Percentiles rank a stretch among this genome's conserved stretches.
Conservation (phyloP, 140 eudicot genomes). For the Cichorium intybus region DNA sequence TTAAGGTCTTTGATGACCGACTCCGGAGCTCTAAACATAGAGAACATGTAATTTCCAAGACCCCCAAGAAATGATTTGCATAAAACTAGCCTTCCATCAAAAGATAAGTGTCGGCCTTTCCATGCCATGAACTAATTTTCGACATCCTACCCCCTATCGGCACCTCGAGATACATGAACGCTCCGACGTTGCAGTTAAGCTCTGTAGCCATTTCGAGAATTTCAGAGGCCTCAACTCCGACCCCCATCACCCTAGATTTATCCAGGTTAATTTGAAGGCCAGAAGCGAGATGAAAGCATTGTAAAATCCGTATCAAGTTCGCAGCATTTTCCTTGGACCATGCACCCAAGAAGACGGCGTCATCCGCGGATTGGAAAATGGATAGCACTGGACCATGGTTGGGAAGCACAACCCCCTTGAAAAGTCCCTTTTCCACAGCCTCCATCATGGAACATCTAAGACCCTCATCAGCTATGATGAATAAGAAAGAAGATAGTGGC, state of each 20-base stretch:
- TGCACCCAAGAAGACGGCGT: background rate
- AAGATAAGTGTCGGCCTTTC: too few species aligned
- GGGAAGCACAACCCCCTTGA: background rate
- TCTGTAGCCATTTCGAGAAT: background rate
- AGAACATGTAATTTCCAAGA: too few species aligned
- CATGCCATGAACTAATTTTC: too few species aligned
- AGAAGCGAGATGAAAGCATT: background rate
- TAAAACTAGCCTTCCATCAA: too few species aligned
- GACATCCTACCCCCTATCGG: too few species aligned
- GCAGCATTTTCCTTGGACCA: background rate
- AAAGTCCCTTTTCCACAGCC: background rate
- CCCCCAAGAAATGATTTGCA: too few species aligned
- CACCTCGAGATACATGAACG: too few species aligned
- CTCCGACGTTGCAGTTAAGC: background rate
- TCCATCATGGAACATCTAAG: background rate
- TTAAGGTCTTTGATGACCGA: too few species aligned
- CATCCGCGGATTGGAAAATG: background rate
- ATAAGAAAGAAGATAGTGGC: background rate
- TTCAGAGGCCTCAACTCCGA: background rate
- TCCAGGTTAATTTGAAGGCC: background rate
- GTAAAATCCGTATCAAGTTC: background rate
- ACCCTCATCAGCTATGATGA: background rate
- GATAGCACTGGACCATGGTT: background rate
- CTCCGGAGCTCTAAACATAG: too few species aligned
- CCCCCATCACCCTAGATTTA: background rate